Conservation (phyloP, 371 early-diverging fungal species). For the Mycotypha africana region DNA sequence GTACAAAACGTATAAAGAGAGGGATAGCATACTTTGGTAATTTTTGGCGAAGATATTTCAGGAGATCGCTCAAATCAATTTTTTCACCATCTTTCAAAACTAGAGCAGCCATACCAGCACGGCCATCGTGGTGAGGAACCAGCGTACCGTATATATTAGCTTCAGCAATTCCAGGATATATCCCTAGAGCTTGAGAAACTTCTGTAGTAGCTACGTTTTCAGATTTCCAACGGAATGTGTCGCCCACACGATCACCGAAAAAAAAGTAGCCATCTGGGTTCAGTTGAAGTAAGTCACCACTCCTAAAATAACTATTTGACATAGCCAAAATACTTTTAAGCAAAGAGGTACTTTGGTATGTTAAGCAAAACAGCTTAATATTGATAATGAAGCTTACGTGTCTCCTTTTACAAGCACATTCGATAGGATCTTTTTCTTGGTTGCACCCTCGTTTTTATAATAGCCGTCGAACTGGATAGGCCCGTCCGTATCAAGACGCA, state of each 20-base stretch:
- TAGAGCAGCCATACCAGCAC: slow-evolving; percentile 74
- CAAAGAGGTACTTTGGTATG: not conserved
- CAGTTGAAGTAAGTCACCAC: slow-evolving; percentile 61
- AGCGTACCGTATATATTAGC: slow-evolving; percentile 59
- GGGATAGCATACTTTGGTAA: slow-evolving; percentile 63
- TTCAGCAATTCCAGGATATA: slow-evolving; percentile 53
- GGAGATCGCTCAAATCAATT: slow-evolving; percentile 26
- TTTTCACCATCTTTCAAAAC: slow-evolving; percentile 14
- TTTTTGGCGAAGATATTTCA: slow-evolving; percentile 26
- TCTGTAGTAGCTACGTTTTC: slow-evolving; percentile 69
- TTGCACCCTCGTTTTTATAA: slow-evolving; percentile 37
- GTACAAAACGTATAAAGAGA: slow-evolving; percentile 47
- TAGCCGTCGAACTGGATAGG: slow-evolving; percentile 29
- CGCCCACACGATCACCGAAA: slow-evolving; percentile 72
- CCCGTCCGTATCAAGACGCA: slow-evolving; percentile 16
- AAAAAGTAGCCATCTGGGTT: slow-evolving; percentile 56
- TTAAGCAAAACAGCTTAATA: not conserved
- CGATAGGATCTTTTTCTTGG: slow-evolving; percentile 41
- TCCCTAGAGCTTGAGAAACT: slow-evolving; percentile 52
- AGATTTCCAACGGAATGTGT: slow-evolving; percentile 71
- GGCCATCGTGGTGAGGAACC: slow-evolving; percentile 51
- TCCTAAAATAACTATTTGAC: slow-evolving; percentile 51
- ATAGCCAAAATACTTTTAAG: too few species aligned
- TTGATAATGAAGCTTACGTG: slow-evolving; percentile 2
- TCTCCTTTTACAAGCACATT: slow-evolving; percentile 29